Conservation (phyloP, 2,329 filamentous ascomycete species). For the Didymella arachidicola region DNA sequence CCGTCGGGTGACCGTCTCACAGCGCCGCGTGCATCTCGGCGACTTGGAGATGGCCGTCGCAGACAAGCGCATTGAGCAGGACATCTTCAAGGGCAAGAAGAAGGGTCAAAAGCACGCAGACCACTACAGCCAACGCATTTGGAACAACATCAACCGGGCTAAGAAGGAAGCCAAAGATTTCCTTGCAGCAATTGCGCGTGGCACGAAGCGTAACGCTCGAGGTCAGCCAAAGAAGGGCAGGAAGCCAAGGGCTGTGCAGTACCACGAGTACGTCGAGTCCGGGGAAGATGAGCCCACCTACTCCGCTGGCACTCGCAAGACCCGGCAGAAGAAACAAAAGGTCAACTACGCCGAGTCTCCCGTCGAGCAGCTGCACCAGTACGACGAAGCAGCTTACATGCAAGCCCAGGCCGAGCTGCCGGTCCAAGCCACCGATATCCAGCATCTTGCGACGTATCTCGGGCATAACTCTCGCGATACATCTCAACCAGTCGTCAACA, state of each 20-base stretch:
- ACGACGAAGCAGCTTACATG: neutral
- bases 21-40: conserved; percentile 40
- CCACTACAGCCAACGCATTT: conserved; percentile 25
- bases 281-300: conserved; percentile 11
- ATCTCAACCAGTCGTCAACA: neutral
- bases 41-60: conserved; percentile 39
- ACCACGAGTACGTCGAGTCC: conserved; percentile 12
- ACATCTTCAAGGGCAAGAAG: conserved; percentile 16
- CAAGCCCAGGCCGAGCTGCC: neutral
- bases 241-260: conserved; percentile 3
- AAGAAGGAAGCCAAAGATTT: conserved; percentile 8
- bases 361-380: neutral
- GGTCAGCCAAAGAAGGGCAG: conserved; percentile 7
- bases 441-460: conserved; percentile 4
- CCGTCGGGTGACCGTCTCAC: conserved; percentile 31
- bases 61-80: conserved; percentile 28
- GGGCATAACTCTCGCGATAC: neutral
- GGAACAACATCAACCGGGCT: conserved; percentile 3
- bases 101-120: conserved; percentile 17
- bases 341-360: conserved; percentile 24
- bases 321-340: conserved; percentile 23
- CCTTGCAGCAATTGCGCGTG: neutral
- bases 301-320: conserved; percentile 3
- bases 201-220: neutral
- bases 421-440: neutral